These are phyloP conservation scores for Fusarium tricinctum DNA, from an alignment of 2,329 filamentous ascomycete genomes.

Conservation along the genomic window DNA sequence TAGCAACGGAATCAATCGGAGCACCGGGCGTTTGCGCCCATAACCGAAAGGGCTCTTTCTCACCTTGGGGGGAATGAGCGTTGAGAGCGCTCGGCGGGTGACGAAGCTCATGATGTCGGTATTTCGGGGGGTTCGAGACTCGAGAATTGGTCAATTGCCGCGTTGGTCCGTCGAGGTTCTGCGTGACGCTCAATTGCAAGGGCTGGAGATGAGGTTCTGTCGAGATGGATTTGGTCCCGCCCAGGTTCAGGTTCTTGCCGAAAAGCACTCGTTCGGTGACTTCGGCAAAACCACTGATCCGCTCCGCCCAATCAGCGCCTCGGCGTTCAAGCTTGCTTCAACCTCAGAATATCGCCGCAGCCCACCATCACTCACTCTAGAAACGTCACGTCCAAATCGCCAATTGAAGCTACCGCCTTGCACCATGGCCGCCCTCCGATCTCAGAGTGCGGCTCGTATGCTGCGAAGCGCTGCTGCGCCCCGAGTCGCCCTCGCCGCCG, in stretches of 20 bases:
- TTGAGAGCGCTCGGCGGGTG: slow-evolving; percentile 91
- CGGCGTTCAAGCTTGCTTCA: slow-evolving; percentile 49
- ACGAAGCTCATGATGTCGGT: slow-evolving; percentile 89
- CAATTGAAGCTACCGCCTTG: slow-evolving; percentile 48
- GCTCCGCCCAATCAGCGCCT: slow-evolving; percentile 59
- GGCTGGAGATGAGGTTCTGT: slow-evolving; percentile 47
- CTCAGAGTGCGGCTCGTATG: slow-evolving; percentile 66
- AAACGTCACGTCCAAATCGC: slow-evolving; percentile 31
- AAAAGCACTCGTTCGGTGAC: slow-evolving; percentile 63
- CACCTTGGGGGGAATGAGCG: slow-evolving; percentile 99
- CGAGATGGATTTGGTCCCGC: slow-evolving; percentile 48
- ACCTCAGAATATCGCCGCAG: slow-evolving; percentile 51
- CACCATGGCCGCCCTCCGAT: slow-evolving; percentile 77
- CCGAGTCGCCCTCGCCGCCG: slow-evolving; percentile 57
- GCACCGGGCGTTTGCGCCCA: slow-evolving; percentile 45
- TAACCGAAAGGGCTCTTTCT: slow-evolving; percentile 51
- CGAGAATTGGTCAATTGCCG: slow-evolving; percentile 48
- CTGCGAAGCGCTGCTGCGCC: slow-evolving; percentile 62
- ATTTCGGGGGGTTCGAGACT: slow-evolving; percentile 45
- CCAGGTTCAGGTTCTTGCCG: slow-evolving; percentile 53
- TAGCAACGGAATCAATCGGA: slow-evolving; percentile 57
- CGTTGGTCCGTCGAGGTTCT: slow-evolving; percentile 53
- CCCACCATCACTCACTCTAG: slow-evolving; percentile 46
- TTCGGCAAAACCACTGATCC: slow-evolving; percentile 61
- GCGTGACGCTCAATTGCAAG: slow-evolving; percentile 55